Base-by-base conservation (phyloP, 2,329 filamentous ascomycete species). In the Atkinsonella hypoxylon region DNA sequence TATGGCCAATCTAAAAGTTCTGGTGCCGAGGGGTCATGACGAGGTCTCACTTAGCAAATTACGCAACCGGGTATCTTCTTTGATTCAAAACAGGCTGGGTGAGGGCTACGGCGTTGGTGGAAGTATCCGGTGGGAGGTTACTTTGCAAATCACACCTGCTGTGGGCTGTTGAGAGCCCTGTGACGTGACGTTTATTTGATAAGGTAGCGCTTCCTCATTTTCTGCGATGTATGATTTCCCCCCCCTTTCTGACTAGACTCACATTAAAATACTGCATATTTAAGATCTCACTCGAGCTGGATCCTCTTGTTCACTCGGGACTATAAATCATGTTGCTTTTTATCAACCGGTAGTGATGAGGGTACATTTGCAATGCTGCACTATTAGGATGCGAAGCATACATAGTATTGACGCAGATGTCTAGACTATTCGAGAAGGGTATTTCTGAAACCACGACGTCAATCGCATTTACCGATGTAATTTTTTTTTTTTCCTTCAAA, bases 51-150 rank as follows among this genome's bases (percentile, higher is more conserved):
- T 94, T 53, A 75, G 76, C 52, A 85, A 84, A 59, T 68, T 97
- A 56, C 79, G 90, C 52, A 83, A 86, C 55, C 82, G 87, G 44
- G 79, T 96, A 47, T 77, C 80, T 15, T 84, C 83, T 52, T 70
- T 96, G 60, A 82, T 98, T 48, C 85, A 87, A 65, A 94, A 93
- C 62, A 77, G 88, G 32, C 72, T 98, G 8, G 90, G 89, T 4
- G 91, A 91, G 53, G 88, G 87, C 1, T 95, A 95, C 65, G 90
- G 90, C 9, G 78, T 80, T 42, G 85, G 86, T 4, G 82, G 79
- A 13, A 86, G 83, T 38, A 75, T 93, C 62, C 83, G 83, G 60
- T 98, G 93, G 93, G 93, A 98, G 70, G 88, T 97, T 13, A 94
- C 87, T 45, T 75, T 94, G 48, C 89, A 97, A 70, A 82, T 89